Evolutionary conservation across 805 yeast species (phyloP), one percentile per base, ranked within the genome.

Genomic region (Millerago galiae): DNA sequence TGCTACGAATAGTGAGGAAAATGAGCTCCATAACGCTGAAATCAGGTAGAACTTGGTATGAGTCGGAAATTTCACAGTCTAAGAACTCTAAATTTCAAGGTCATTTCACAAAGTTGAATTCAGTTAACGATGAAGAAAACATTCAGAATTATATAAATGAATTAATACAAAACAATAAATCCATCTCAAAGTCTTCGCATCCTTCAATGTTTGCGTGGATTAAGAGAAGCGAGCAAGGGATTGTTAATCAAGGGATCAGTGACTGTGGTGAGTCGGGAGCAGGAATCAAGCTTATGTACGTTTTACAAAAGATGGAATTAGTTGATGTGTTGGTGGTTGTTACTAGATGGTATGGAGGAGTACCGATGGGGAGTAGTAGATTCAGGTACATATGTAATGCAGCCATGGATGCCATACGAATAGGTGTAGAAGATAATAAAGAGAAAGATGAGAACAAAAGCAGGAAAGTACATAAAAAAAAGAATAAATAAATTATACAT

Each of bases 291-390:
- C 49, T 86, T 9, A 54, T 83, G 42, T 74, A 76, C 10, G 55
- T 83, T 4, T 48, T 84, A 15, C 77, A 75, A 16, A 61, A 75
- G 26, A 58, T 73, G 7, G 61, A 72, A 31, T 41, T 78, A 11
- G 59, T 70, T 4, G 80, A 83, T 54, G 72, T 79, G 1, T 52
- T 85, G 14, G 72, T 85, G 1, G 78, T 85, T 24, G 93, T 83
- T 0, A 75, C 85, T 0, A 58, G 95, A 46, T 85, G 95, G 95
- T 83, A 82, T 55, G 91, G 91, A 2, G 95, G 95, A 0, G 69
- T 71, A 0, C 85, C 84, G 4, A 56, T 86, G 33, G 95, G 95
- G 0, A 71, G 86, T 5, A 71, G 77, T 18, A 60, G 95, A 42
- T 86, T 85, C 54, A 68, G 85, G 45, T 81, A 78, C 50, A 84